Evolutionary conservation across 176 grass and related monocot genomes (phyloP), one percentile per base, ranked within the genome.

Genomic region (Tillandsia leiboldiana): DNA sequence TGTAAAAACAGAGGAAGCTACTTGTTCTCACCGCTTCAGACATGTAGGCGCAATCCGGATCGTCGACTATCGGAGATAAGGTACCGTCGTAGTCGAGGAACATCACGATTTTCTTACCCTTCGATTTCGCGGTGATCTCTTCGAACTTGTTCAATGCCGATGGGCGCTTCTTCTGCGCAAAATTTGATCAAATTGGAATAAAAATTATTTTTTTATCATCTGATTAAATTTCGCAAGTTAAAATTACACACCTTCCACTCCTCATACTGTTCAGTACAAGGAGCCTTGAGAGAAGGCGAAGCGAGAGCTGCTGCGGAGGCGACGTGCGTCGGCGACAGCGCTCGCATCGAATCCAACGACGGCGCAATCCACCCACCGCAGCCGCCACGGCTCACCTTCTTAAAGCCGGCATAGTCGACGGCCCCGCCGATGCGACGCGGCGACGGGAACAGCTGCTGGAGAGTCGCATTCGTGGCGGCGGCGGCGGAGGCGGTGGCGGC

Each of bases 31-130:
- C 92, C 24, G 84, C 78, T 1, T 86, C 84, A 0, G 92, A 78
- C 92, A 96, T 96, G 75, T 81, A 80, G 23, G 92, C 92, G 33
- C 48, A 51, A 64, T 96, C 88, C 27, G 92, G 92, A 69, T 96
- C 92, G 27, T 74, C 49, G 15, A 96, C 88, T 81, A 96, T 96
- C 0, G 92, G 92, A 14, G 92, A 96, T 27, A 96, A 79, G 27
- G 92, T 96, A 42, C 92, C 92, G 75, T 96, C 92, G 79, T 96
- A 96, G 62, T 96, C 92, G 13, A 96, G 80, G 74, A 96, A 96
- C 83, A 96, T 83, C 11, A 87, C 88, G 10, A 96, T 74, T 77
- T 89, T 58, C 78, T 89, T 96, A 49, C 92, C 83, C 13, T 77
- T 76, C 10, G 88, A 78, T 12, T 65, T 77, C 8, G 73, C 84